Conservation (phyloP, 108 stramenopile species). For the Aurantiochytrium sp. region DNA sequence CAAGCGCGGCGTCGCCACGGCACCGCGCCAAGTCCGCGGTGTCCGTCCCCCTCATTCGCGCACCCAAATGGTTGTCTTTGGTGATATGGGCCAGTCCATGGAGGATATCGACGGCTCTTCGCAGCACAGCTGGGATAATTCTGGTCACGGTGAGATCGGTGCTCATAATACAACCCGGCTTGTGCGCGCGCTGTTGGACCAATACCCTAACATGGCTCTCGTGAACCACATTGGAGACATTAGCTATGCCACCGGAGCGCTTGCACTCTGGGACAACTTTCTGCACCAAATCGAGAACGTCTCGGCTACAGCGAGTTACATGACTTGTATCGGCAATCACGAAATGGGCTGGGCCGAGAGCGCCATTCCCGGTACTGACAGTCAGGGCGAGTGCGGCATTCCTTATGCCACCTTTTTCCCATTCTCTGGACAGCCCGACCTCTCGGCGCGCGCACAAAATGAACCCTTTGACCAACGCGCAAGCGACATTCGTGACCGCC, state of each 20-base stretch:
- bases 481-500: neutral
- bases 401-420: neutral
- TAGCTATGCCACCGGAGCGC: constrained; percentile 62
- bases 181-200: neutral
- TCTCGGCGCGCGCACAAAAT: neutral
- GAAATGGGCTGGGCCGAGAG: constrained; percentile 49
- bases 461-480: neutral
- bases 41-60: neutral
- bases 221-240: constrained; percentile 55
- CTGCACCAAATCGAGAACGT: neutral
- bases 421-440: neutral
- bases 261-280: constrained; percentile 67
- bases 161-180: neutral
- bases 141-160: neutral
- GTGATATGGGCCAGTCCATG: constrained; percentile 16
- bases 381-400: neutral
- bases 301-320: neutral
- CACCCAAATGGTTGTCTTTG: neutral
- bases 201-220: neutral
- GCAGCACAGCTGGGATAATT: constrained; percentile 8
- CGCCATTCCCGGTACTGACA: neutral
- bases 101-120: neutral
- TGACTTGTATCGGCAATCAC: constrained; percentile 37
- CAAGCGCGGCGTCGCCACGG: neutral
- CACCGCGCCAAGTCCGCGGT: neutral